Base-by-base conservation (phyloP, 371 early-diverging fungal genomes). In the Mortierella sp. region DNA sequence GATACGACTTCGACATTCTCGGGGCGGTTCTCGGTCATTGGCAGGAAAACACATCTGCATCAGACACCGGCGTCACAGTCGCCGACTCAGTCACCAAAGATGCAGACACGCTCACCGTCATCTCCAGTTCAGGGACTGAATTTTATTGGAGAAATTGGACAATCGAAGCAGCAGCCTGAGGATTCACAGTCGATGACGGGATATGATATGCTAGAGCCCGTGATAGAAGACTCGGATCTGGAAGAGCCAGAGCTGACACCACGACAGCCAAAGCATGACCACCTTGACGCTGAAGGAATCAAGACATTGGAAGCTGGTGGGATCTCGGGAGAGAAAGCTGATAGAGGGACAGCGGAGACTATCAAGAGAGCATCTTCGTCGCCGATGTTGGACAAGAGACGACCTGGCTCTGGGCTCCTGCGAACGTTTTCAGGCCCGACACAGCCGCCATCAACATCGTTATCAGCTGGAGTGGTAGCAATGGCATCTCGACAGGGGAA, bases 1-100 rank as follows among this genome's bases (percentile, higher is more conserved):
- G 72, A 64, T n/a, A 65, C 65, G 1, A n/a, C 41, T 1, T 72
- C 72, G 2, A 60, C 72, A 2, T 65, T 65, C 41, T 72, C 65
- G n/a, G 59, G 56, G 24, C 56, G 42, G 1, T 26, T 41, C 39
- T 61, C 61, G 4, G 31, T 21, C 37, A 34, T 34, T 0, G 37
- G 60, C 4, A 26, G 50, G 47, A 24, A 31, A 3, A 50, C 51
- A 4, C 50, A 50, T n/a, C 30, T 54, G 34, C 53, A 59, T 15
- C 67, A 69, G 28, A 34, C 55, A 46, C 24, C 46, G 26, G 24
- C 26, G 6, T 9, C 37, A 39, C 12, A 27, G 8, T 30, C 17
- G n/a, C n/a, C n/a, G n/a, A n/a, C n/a, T n/a, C n/a, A n/a, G n/a
- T n/a, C n/a, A n/a, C n/a, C n/a, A n/a, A n/a, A n/a, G n/a, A n/a